Conservation (phyloP, 2,329 filamentous ascomycete species). For the Colletotrichum sp. region DNA sequence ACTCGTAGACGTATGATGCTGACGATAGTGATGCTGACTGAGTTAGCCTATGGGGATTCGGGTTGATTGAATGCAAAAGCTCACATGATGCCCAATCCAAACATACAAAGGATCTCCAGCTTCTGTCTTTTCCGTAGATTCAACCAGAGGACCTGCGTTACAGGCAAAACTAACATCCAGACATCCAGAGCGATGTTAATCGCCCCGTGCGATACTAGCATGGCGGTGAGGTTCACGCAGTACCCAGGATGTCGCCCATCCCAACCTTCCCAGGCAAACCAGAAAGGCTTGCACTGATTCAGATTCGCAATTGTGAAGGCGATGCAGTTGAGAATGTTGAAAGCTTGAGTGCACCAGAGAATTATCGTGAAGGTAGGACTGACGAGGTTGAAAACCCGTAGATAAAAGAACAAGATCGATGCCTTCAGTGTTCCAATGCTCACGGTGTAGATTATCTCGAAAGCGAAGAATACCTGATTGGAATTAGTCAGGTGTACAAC, state of each 20-base stretch:
- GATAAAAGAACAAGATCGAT: conserved; percentile 41
- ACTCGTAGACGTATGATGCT: conserved; percentile 41
- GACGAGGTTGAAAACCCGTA: conserved; percentile 38
- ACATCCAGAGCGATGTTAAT: conserved; percentile 52
- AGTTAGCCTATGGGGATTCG: neutral
- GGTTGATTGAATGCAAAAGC: no score
- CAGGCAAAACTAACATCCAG: conserved; percentile 44
- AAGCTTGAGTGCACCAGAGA: conserved; percentile 23
- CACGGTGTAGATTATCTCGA: conserved; percentile 10
- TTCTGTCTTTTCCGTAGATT: conserved; percentile 39
- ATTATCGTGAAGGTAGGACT: conserved; percentile 24
- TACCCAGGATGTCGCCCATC: conserved; percentile 28
- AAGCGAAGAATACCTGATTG: conserved; percentile 8
- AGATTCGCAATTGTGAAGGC: conserved; percentile 38
- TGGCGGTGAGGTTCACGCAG: conserved; percentile 40
- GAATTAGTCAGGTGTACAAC: neutral
- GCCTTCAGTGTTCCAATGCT: conserved; percentile 44
- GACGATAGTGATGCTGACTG: conserved; percentile 37
- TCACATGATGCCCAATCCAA: conserved; percentile 32
- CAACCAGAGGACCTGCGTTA: conserved; percentile 36
- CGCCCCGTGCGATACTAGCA: conserved; percentile 42
- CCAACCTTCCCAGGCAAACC: conserved; percentile 47
- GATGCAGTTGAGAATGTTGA: conserved; percentile 16
- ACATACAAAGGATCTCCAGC: conserved; percentile 39
- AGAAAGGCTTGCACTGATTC: conserved; percentile 45